Base-by-base conservation (phyloP, 2,329 filamentous ascomycete genomes). In the Penicillium rolfsii region DNA sequence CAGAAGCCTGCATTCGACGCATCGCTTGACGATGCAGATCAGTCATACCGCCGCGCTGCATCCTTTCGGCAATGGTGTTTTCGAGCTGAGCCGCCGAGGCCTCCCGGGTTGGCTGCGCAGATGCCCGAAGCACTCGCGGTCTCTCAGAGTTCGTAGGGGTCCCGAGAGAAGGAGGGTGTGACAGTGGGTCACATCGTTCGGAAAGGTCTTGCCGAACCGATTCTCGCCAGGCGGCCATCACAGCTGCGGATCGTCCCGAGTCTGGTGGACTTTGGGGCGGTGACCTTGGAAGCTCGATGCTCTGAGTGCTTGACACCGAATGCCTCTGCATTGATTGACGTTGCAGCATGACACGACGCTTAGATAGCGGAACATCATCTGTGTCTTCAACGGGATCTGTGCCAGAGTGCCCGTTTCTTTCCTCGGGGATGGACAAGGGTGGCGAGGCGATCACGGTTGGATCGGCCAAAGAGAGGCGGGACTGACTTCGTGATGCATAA, bases 1-100 rank as follows among this genome's bases (percentile, higher is more conserved):
- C 85, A 52, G 79, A 76, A 14, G 82, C 82, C 73, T 97, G 93
- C 88, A 97, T 90, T 74, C 83, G 88, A 64, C 90, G 83, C 85
- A 97, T 84, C 0, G 89, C 91, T 64, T 93, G 89, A 22, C 89
- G 84, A 74, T 97, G 93, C 24, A 88, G 84, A 49, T 91, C 89
- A 55, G 90, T 81, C 80, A 96, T 85, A 64, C 90, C 86, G 0
- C 89, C 88, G 16, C 85, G 87, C 57, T 91, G 83, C 90, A 96
- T 95, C 65, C 86, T 84, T 74, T 89, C 86, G 65, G 92, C 89
- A 69, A 92, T 87, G 40, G 83, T 83, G 53, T 84, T 84, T 14
- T 91, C 87, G 5, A 82, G 81, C 57, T 84, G 80, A 64, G 86
- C 83, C 65, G 83, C 84, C 52, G 84, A 85, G 45, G 81, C 77